Conservation (phyloP, 2,329 filamentous ascomycete genomes). For the Nothopassalora personata region DNA sequence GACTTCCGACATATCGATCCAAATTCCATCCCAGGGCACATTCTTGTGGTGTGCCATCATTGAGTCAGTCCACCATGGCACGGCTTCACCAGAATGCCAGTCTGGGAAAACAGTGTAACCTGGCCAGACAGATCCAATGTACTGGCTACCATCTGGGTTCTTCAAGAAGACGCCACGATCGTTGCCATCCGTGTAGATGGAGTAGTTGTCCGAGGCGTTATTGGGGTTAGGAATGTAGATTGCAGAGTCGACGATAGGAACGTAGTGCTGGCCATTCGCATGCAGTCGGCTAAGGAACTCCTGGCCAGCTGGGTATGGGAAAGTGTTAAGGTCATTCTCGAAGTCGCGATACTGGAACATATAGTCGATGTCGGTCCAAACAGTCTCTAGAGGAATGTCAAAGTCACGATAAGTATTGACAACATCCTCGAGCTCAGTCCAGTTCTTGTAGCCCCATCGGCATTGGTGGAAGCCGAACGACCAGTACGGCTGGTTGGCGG, state of each 20-base stretch:
- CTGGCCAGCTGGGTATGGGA: conserved; percentile 45
- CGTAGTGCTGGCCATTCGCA: conserved; percentile 51
- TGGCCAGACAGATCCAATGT: conserved; percentile 49
- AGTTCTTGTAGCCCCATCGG: conserved; percentile 74
- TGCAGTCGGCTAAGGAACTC: conserved; percentile 52
- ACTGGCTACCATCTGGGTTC: conserved; percentile 33
- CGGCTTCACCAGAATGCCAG: conserved; percentile 55
- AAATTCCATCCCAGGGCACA: conserved; percentile 49
- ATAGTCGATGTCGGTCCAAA: conserved; percentile 48
- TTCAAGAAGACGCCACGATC: conserved; percentile 32
- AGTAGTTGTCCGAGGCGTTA: conserved; percentile 61
- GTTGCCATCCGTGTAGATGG: conserved; percentile 31
- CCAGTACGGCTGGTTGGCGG: conserved; percentile 76
- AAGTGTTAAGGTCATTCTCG: conserved; percentile 50
- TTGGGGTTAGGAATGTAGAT: conserved; percentile 68
- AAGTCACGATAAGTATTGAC: conserved; percentile 51
- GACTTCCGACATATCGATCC: conserved; percentile 60
- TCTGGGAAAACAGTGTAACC: conserved; percentile 57
- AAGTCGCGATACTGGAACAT: conserved; percentile 60
- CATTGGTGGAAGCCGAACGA: conserved; percentile 79
- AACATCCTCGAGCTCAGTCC: conserved; percentile 58
- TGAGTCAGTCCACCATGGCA: conserved; percentile 56
- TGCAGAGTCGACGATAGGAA: conserved; percentile 58
- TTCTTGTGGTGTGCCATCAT: conserved; percentile 50
- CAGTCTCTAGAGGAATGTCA: conserved; percentile 52